phyloP scores from a whole-genome alignment of 768 basidiomycete species.

The Harrya chromipes region DNA sequence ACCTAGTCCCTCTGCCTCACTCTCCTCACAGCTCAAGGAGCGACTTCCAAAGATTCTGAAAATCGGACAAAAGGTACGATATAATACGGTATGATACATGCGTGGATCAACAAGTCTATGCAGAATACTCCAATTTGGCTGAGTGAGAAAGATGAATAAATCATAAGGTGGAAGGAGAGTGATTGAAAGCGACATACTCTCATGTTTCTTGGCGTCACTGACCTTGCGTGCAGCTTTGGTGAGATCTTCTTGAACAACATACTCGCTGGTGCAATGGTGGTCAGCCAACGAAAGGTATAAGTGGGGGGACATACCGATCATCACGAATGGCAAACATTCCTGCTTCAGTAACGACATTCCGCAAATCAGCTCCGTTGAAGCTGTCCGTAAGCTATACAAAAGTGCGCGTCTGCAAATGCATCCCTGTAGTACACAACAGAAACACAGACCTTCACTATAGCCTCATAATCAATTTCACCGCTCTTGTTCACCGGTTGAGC shows the following conservation, averaged over 20 bases:
- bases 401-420: background rate
- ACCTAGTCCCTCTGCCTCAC: too few species aligned
- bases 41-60: too few species aligned
- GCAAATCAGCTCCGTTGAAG: conserved; percentile 95
- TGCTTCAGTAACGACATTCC: conserved; percentile 93
- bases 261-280: conserved; percentile 53
- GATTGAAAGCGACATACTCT: conserved; percentile 57
- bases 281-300: conserved; percentile 2
- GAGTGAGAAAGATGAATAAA: background rate
- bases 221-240: conserved; percentile 96
- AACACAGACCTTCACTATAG: conserved; percentile 81
- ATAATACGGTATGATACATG: conserved; percentile 26
- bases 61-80: too few species aligned
- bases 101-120: conserved; percentile 22
- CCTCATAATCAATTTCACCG: conserved; percentile 96
- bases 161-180: background rate
- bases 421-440: background rate
- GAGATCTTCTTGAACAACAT: conserved; percentile 90
- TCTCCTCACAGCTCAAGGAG: too few species aligned
- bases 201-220: conserved; percentile 95
- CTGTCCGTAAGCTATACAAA: conserved; percentile 69
- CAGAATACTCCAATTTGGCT: conserved; percentile 46
- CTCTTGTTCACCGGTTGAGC: conserved; percentile 90
- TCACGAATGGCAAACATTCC: conserved; percentile 99
- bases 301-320: conserved; percentile 59